Conservation (phyloP, 495 filamentous ascomycete species). For the Penicillium lagena region DNA sequence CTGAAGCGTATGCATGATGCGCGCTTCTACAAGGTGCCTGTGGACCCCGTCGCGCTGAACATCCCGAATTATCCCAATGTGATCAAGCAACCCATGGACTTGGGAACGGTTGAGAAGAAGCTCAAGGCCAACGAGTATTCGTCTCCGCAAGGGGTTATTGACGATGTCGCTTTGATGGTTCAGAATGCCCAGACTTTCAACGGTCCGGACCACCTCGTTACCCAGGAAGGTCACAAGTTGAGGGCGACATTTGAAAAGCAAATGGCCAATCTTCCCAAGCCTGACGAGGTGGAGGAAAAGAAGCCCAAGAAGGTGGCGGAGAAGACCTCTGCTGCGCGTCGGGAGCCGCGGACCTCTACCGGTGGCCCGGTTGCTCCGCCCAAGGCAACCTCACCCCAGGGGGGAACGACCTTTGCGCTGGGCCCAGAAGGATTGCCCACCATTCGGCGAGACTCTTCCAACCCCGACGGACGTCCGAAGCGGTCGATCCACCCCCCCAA, state of each 20-base stretch:
- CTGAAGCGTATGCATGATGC: constrained; percentile 78
- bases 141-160: constrained; percentile 55
- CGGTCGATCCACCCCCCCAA: constrained; percentile 90
- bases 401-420: constrained; percentile 65
- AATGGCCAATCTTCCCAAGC: constrained; percentile 42
- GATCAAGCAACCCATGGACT: constrained; percentile 74
- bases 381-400: constrained; percentile 43
- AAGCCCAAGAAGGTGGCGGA: constrained; percentile 48
- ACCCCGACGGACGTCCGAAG: constrained; percentile 74
- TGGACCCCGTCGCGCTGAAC: constrained; percentile 59
- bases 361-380: constrained; percentile 26
- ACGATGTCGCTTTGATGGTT: constrained; percentile 69
- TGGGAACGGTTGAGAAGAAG: constrained; percentile 74
- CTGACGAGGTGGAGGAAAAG: constrained; percentile 55
- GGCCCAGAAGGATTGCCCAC: constrained; percentile 78
- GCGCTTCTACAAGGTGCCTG: constrained; percentile 64
- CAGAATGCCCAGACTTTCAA: constrained; percentile 78
- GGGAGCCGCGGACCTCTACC: constrained; percentile 44
- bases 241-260: constrained; percentile 54
- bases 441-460: constrained; percentile 84
- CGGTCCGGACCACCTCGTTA: constrained; percentile 65
- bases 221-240: constrained; percentile 54
- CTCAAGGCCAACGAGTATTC: constrained; percentile 63
- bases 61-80: constrained; percentile 66
- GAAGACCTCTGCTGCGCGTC: constrained; percentile 44